Conservation (phyloP, 495 filamentous ascomycete genomes). For the Penicillium fimorum region DNA sequence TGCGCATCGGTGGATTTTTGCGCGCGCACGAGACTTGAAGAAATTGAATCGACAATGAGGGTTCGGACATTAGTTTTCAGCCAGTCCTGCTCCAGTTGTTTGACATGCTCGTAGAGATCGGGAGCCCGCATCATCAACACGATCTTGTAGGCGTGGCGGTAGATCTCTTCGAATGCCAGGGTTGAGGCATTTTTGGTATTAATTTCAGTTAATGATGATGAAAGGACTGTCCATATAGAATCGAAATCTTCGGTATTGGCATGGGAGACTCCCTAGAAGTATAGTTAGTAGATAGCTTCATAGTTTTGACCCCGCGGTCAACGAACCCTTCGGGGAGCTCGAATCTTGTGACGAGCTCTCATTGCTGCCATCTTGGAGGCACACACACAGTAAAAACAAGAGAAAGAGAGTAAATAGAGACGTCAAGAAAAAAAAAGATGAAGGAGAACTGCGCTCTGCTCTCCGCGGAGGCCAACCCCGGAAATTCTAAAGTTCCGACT, state of each 20-base stretch:
- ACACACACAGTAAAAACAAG: neutral
- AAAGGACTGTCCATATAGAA: constrained; percentile 72
- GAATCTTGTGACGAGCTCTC: constrained; percentile 65
- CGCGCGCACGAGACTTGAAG: constrained; percentile 53
- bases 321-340: constrained; percentile 67
- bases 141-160: constrained; percentile 95
- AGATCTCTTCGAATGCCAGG: constrained; percentile 93
- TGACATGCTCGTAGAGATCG: constrained; percentile 76
- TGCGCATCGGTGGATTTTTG: constrained; percentile 41
- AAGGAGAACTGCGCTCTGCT: constrained; percentile 15
- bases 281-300: constrained; percentile 18
- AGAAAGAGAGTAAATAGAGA: constrained; percentile 1
- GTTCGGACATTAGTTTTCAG: constrained; percentile 66
- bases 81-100: constrained; percentile 76
- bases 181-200: constrained; percentile 87
- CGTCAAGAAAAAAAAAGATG: neutral
- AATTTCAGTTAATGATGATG: constrained; percentile 75
- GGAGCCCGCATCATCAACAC: constrained; percentile 85
- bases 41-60: constrained; percentile 59
- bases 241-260: constrained; percentile 71
- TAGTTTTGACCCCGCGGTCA: neutral
- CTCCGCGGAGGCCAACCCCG: constrained; percentile 26
- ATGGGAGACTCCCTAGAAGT: constrained; percentile 50
- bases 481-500: constrained; percentile 15
- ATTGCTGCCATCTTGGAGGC: constrained; percentile 58